These are phyloP conservation scores for Yamadazyma taylorii DNA, from an alignment of 1,139 yeast species.

Conservation along the genomic window DNA sequence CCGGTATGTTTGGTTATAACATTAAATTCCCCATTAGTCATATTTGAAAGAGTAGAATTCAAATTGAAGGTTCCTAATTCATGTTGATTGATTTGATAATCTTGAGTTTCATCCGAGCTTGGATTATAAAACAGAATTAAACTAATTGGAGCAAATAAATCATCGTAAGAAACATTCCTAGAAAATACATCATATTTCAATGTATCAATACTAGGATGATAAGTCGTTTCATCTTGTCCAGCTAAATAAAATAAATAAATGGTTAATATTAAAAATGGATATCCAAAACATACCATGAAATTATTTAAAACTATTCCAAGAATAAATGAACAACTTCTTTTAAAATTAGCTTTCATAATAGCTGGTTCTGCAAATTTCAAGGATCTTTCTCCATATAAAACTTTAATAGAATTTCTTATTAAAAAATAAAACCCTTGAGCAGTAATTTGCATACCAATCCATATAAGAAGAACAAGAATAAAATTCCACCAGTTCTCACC, in stretches of 20 bases:
- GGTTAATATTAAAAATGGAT: constrained; percentile 48
- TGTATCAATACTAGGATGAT: constrained; percentile 16
- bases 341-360: constrained; percentile 15
- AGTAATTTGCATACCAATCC: constrained; percentile 26
- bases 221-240: constrained; percentile 16
- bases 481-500: constrained; percentile 45
- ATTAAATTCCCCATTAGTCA: constrained; percentile 2
- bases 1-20: neutral
- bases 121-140: constrained; percentile 8
- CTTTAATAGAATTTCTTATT: constrained; percentile 5
- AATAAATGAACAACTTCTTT: constrained; percentile 26
- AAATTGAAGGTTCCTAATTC: constrained; percentile 1
- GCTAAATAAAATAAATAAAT: constrained; percentile 36
- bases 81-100: constrained; percentile 6
- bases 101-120: constrained; percentile 1
- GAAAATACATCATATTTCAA: constrained; percentile 27
- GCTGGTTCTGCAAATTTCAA: neutral
- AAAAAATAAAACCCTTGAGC: constrained; percentile 17
- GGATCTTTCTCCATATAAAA: constrained; percentile 1
- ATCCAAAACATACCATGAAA: constrained; percentile 38
- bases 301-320: constrained; percentile 36
- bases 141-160: constrained; percentile 21
- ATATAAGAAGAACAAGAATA: constrained; percentile 32
- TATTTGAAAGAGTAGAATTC: constrained; percentile 3
- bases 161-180: constrained; percentile 27